Evolutionary conservation across 495 filamentous ascomycete genomes (phyloP).

Genomic region (Xylaria palmicola): DNA sequence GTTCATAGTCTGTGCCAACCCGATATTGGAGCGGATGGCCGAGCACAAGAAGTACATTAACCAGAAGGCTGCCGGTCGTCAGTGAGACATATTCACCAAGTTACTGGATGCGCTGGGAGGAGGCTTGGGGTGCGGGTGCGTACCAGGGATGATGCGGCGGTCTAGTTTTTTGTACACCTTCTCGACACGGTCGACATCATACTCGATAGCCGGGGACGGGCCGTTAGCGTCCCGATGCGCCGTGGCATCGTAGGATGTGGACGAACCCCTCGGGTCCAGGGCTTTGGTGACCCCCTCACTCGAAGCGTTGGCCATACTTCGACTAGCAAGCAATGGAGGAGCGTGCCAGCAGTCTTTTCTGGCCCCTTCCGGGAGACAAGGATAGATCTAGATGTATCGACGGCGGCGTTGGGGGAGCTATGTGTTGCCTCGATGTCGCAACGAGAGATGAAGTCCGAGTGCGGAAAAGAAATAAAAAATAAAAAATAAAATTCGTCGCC

Average conservation of each 20-base stretch:
- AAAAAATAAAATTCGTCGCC: no score
- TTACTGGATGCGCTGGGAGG: neutral
- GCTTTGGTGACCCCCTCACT: constrained; percentile 29
- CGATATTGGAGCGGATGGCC: constrained; percentile 86
- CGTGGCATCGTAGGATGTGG: constrained; percentile 18
- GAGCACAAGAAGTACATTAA: constrained; percentile 91
- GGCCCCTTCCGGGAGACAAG: neutral
- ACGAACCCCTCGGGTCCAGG: constrained; percentile 17
- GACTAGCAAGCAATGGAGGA: constrained; percentile 53
- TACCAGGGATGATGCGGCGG: constrained; percentile 74
- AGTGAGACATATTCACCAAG: constrained; percentile 9
- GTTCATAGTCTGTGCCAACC: constrained; percentile 91
- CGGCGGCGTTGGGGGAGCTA: neutral
- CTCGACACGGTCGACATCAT: constrained; percentile 58
- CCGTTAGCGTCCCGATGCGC: constrained; percentile 14
- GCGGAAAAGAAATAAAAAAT: no score
- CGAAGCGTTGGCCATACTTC: constrained; percentile 42
- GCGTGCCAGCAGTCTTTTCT: constrained; percentile 16
- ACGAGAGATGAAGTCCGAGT: no score
- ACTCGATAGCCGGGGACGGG: constrained; percentile 33
- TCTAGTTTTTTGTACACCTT: constrained; percentile 77
- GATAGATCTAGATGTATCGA: neutral
- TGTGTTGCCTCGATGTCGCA: no score
- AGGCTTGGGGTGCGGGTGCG: neutral
- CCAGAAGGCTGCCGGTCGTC: constrained; percentile 67